A percentile compares a stretch with the other conserved stretches of the same genome.
These are phyloP conservation scores for Basipetospora chlamydospora DNA, from an alignment of 2,329 filamentous ascomycete species.

Conservation along the genomic window DNA sequence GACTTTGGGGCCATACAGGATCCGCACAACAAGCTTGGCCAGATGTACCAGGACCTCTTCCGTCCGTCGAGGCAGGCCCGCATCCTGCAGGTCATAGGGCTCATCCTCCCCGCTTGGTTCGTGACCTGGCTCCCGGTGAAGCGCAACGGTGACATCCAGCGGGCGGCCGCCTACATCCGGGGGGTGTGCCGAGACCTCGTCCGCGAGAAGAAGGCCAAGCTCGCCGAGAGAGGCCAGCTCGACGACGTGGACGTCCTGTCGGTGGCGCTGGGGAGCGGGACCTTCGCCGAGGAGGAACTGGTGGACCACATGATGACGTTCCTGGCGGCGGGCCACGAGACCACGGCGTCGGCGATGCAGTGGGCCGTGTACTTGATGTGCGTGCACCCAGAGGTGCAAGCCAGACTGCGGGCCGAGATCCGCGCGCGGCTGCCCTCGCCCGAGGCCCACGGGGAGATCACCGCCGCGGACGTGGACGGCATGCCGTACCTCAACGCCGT, in stretches of 20 bases:
- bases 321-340: constrained; percentile 28
- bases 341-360: constrained; percentile 24
- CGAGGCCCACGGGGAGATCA: neutral
- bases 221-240: constrained; percentile 21
- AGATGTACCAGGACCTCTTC: constrained; percentile 42
- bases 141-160: constrained; percentile 49
- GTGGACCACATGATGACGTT: constrained; percentile 76
- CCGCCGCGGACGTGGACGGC: constrained; percentile 37
- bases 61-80: constrained; percentile 34
- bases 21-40: constrained; percentile 42
- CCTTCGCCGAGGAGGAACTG: constrained; percentile 65
- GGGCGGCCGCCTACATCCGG: constrained; percentile 1
- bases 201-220: constrained; percentile 46
- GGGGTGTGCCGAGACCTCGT: constrained; percentile 40
- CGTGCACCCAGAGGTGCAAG: constrained; percentile 41
- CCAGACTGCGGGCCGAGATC: constrained; percentile 53
- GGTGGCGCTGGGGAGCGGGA: constrained; percentile 61
- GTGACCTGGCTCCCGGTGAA: constrained; percentile 51
- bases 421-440: constrained; percentile 43
- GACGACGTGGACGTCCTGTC: constrained; percentile 55
- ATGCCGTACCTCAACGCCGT: constrained; percentile 72
- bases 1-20: constrained; percentile 55
- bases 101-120: constrained; percentile 46
- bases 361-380: constrained; percentile 26
- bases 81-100: constrained; percentile 39